Percentiles rank a stretch among this genome's conserved stretches.
These are phyloP conservation scores for Aspergillus taichungensis DNA, from an alignment of 495 filamentous ascomycete genomes.

Conservation along the genomic window DNA sequence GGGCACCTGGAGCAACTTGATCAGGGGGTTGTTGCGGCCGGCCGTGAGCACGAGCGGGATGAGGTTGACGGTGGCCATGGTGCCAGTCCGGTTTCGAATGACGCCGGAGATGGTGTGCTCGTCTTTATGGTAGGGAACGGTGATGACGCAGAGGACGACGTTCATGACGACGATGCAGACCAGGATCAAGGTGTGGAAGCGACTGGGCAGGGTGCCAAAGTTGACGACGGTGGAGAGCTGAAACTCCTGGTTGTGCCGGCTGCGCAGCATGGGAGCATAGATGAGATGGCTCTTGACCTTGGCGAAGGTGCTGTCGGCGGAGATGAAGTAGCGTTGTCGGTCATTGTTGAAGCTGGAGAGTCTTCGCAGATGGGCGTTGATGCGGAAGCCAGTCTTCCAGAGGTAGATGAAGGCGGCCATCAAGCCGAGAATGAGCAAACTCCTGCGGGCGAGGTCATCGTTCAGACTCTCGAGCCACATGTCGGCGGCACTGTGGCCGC, in stretches of 20 bases:
- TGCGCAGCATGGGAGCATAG: conserved; percentile 74
- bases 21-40: conserved; percentile 62
- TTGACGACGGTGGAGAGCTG: conserved; percentile 68
- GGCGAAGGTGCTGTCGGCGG: conserved; percentile 40
- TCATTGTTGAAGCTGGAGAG: conserved; percentile 65
- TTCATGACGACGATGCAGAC: conserved; percentile 66
- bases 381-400: conserved; percentile 41
- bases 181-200: conserved; percentile 71
- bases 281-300: conserved; percentile 71
- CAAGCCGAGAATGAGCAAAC: conserved; percentile 39
- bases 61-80: conserved; percentile 70
- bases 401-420: conserved; percentile 41
- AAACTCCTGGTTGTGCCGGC: conserved; percentile 81
- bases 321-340: conserved; percentile 53
- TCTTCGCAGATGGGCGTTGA: conserved; percentile 61
- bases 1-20: conserved; percentile 53
- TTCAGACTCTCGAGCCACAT: conserved; percentile 28
- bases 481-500: conserved; percentile 3
- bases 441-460: conserved; percentile 32
- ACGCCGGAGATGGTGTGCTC: conserved; percentile 37
- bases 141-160: conserved; percentile 65
- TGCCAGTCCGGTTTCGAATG: conserved; percentile 66
- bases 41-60: conserved; percentile 63
- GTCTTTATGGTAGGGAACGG: conserved; percentile 47
- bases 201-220: conserved; percentile 76